Percentiles rank a stretch among this genome's conserved stretches.
Conservation (phyloP, 2,329 filamentous ascomycete genomes). For the Fusarium cicatricum region DNA sequence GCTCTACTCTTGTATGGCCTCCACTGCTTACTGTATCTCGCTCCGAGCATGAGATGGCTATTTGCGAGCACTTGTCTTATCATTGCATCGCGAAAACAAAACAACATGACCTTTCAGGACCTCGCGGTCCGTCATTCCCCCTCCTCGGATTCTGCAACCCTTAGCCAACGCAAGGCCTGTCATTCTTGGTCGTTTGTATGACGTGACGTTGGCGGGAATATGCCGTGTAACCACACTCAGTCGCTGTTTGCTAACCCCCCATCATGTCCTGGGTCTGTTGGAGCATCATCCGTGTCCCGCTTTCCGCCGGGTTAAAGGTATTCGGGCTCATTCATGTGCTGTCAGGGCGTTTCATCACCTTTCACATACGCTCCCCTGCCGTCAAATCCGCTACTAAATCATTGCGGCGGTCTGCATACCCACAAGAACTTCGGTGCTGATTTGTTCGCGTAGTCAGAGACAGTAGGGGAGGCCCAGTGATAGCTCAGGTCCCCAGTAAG, state of each 20-base stretch:
- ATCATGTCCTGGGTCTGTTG: background rate
- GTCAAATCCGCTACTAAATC: background rate
- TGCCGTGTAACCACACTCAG: conserved; percentile 23
- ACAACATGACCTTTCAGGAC: conserved; percentile 1
- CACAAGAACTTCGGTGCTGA: background rate
- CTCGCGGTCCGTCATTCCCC: background rate
- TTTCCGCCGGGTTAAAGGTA: background rate
- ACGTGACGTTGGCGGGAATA: conserved; percentile 1
- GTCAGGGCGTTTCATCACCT: background rate
- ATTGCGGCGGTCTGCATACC: conserved; percentile 1
- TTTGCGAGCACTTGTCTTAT: conserved; percentile 2
- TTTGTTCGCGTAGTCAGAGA: background rate
- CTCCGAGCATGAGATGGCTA: conserved; percentile 9
- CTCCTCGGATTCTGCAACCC: background rate
- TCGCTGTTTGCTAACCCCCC: no score
- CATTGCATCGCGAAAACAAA: conserved; percentile 4
- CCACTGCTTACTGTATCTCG: conserved; percentile 6
- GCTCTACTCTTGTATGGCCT: conserved; percentile 19
- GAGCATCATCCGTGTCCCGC: background rate
- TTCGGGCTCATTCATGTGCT: background rate
- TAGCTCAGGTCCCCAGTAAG: no score
- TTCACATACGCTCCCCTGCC: background rate
- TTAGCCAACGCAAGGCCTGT: conserved; percentile 10
- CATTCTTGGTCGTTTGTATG: conserved; percentile 10
- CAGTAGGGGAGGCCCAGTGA: background rate